Evolutionary conservation across 2,329 filamentous ascomycete genomes (phyloP).

Genomic region (Talaromyces atroroseus): DNA sequence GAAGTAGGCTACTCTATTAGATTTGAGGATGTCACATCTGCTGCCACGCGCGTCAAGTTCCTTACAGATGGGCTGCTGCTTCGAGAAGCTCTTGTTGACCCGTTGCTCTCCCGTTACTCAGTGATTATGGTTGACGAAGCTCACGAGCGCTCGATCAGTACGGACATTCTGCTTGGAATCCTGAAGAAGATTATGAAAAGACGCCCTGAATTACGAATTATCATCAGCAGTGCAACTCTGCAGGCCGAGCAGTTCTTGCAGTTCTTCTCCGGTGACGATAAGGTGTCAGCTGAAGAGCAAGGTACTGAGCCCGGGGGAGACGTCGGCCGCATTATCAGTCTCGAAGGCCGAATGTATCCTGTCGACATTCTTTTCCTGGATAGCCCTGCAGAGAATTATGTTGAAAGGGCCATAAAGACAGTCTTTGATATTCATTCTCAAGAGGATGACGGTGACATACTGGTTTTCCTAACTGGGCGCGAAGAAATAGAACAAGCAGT

Average conservation of each 20-base stretch:
- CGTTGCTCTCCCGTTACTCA: slow-evolving; percentile 81
- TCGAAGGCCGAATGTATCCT: slow-evolving; percentile 83
- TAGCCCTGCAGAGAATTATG: slow-evolving; percentile 74
- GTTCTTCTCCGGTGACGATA: slow-evolving; percentile 62
- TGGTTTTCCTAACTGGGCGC: slow-evolving; percentile 85
- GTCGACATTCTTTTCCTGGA: slow-evolving; percentile 82
- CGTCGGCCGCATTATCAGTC: slow-evolving; percentile 65
- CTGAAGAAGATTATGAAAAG: slow-evolving; percentile 83
- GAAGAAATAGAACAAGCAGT: slow-evolving; percentile 85
- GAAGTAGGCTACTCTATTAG: slow-evolving; percentile 89
- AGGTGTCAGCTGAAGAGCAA: slow-evolving; percentile 31
- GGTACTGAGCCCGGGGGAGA: slow-evolving; percentile 35
- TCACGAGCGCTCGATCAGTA: slow-evolving; percentile 87
- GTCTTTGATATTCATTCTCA: slow-evolving; percentile 81
- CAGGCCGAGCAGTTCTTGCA: slow-evolving; percentile 79
- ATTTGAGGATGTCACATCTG: slow-evolving; percentile 86
- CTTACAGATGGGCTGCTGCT: slow-evolving; percentile 89
- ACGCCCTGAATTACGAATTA: slow-evolving; percentile 74
- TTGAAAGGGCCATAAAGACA: slow-evolving; percentile 74
- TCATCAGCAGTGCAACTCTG: slow-evolving; percentile 88
- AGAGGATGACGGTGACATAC: slow-evolving; percentile 76
- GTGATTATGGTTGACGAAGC: slow-evolving; percentile 98
- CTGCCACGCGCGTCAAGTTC: slow-evolving; percentile 85
- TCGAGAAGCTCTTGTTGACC: slow-evolving; percentile 87
- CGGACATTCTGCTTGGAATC: slow-evolving; percentile 81